phyloP scores from a whole-genome alignment of 2,329 filamentous ascomycete genomes.

The Ophiostoma ips region DNA sequence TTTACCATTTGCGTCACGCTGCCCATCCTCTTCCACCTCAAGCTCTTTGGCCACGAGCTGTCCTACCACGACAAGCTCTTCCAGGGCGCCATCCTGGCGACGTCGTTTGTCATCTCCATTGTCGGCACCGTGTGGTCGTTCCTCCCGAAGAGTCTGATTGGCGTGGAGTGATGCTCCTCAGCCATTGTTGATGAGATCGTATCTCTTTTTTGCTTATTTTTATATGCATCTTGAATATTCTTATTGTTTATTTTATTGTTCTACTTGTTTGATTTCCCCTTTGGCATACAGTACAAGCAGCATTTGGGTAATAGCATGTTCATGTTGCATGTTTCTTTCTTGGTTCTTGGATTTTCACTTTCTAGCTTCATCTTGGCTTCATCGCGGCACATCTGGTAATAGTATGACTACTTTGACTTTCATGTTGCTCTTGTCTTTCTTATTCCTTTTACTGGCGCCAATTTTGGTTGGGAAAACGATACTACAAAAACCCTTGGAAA shows the following conservation, averaged over 20 bases:
- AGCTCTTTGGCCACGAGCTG: constrained; percentile 69
- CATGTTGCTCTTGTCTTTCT: not conserved
- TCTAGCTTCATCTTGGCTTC: not conserved
- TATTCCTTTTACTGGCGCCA: not conserved
- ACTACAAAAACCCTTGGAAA: not conserved
- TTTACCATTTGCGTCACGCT: constrained; percentile 91
- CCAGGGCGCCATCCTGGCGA: constrained; percentile 51
- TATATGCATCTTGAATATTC: not conserved
- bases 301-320: constrained; percentile 1
- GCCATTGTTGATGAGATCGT: not conserved
- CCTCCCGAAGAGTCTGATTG: constrained; percentile 62
- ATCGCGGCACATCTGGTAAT: not conserved
- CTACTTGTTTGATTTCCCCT: too few species aligned
- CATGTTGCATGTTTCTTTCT: not conserved
- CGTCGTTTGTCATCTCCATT: constrained; percentile 56
- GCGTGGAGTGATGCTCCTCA: constrained; percentile 25
- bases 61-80: constrained; percentile 45
- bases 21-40: constrained; percentile 77
- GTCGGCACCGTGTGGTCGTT: constrained; percentile 81
- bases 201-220: too few species aligned
- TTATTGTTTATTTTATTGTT: not conserved
- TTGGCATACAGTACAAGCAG: constrained; percentile 1
- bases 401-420: not conserved
- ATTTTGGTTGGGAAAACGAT: not conserved
- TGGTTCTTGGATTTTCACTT: not conserved